Percentiles rank a stretch among this genome's conserved stretches.
Evolutionary conservation across 495 filamentous ascomycete genomes (phyloP).

Genomic region (Talaromyces stipitatus): DNA sequence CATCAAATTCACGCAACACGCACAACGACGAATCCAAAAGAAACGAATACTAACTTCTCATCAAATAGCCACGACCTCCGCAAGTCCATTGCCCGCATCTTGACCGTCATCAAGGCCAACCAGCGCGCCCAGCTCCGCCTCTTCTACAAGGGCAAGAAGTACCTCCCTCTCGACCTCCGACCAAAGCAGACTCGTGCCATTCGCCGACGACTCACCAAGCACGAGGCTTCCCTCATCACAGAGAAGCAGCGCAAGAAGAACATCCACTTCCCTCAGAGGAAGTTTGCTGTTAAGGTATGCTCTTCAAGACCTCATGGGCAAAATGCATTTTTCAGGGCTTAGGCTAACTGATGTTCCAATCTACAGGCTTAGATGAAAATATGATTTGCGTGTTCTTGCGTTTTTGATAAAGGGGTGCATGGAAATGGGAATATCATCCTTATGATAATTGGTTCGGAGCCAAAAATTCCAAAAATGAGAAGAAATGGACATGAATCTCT

Average conservation of each 20-base stretch:
- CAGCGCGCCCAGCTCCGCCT: constrained; percentile 94
- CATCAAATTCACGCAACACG: background rate
- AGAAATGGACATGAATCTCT: background rate
- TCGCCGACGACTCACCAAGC: constrained; percentile 80
- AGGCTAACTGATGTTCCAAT: too few relatives aligned
- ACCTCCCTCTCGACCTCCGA: constrained; percentile 92
- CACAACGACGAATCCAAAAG: constrained; percentile 6
- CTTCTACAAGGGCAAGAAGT: constrained; percentile 99
- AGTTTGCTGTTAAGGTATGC: constrained; percentile 94
- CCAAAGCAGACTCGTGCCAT: constrained; percentile 95
- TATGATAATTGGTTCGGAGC: constrained; percentile 2
- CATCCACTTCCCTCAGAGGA: constrained; percentile 95
- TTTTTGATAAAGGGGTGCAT: constrained; percentile 9
- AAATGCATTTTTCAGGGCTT: too few relatives aligned
- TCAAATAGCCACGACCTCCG: constrained; percentile 83
- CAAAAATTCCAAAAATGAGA: constrained; percentile 2
- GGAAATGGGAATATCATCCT: constrained; percentile 12
- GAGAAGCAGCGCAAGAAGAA: constrained; percentile 91
- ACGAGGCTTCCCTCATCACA: constrained; percentile 72
- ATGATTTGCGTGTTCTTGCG: constrained; percentile 1
- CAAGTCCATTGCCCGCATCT: constrained; percentile 96
- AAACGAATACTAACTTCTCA: background rate
- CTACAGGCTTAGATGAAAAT: constrained; percentile 30
- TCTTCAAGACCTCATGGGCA: background rate
- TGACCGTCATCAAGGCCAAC: constrained; percentile 99